Evolutionary conservation across 2,329 filamentous ascomycete genomes (phyloP).

Genomic region (Ascochyta fabae): DNA sequence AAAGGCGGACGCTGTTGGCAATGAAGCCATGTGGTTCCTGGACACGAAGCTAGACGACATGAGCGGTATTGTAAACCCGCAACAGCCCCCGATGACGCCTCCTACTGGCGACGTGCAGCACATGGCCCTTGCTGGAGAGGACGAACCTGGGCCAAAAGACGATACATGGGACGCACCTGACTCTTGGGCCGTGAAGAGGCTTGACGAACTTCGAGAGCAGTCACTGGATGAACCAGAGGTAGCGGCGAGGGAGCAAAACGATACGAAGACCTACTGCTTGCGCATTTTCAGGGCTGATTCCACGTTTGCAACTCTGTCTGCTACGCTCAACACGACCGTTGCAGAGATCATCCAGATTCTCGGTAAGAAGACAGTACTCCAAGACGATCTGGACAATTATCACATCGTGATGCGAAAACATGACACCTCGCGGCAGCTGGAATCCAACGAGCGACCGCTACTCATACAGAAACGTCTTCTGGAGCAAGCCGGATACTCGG

Average conservation of each 20-base stretch:
- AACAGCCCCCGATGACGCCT: conserved; percentile 72
- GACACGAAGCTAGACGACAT: conserved; percentile 90
- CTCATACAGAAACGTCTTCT: conserved; percentile 90
- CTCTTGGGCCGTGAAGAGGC: conserved; percentile 89
- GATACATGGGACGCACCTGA: conserved; percentile 85
- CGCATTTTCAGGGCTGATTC: conserved; percentile 93
- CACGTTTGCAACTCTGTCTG: conserved; percentile 91
- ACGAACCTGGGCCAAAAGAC: conserved; percentile 41
- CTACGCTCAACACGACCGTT: conserved; percentile 82
- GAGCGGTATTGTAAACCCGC: conserved; percentile 79
- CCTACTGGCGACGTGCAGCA: conserved; percentile 58
- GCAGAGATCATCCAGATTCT: conserved; percentile 87
- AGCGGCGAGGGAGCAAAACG: conserved; percentile 74
- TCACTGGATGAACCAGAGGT: conserved; percentile 74
- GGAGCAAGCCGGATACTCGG: conserved; percentile 89
- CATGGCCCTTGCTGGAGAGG: conserved; percentile 49
- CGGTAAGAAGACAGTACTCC: conserved; percentile 91
- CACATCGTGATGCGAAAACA: conserved; percentile 96
- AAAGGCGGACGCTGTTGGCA: conserved; percentile 52
- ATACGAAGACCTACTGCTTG: conserved; percentile 82
- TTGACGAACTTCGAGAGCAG: conserved; percentile 63
- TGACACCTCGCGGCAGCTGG: conserved; percentile 82
- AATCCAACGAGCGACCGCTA: conserved; percentile 79
- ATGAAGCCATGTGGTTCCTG: conserved; percentile 72
- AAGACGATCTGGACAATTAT: conserved; percentile 90